Conservation (phyloP, 2,329 filamentous ascomycete species). For the Colletotrichum higginsianum region DNA sequence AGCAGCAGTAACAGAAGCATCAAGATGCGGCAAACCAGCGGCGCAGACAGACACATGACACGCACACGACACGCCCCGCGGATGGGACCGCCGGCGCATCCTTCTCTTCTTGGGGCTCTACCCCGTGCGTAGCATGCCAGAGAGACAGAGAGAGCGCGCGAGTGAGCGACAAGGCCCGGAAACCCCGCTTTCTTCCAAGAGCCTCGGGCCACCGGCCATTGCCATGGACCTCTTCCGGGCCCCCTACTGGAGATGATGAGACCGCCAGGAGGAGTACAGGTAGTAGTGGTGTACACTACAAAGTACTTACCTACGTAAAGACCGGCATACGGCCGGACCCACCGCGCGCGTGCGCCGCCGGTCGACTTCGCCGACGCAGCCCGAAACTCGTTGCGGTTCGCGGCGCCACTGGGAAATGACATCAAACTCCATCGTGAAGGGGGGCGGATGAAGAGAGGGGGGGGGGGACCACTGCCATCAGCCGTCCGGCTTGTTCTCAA, state of each 20-base stretch:
- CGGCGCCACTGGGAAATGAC: constrained; percentile 35
- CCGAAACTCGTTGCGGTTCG: constrained; percentile 33
- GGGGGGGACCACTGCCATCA: too few species aligned
- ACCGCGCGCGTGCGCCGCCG: constrained; percentile 25
- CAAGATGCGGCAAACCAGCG: neutral
- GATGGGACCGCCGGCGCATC: constrained; percentile 1
- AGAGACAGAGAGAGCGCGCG: too few species aligned
- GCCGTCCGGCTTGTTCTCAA: too few species aligned
- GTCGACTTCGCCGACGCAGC: constrained; percentile 39
- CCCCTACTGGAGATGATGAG: too few species aligned
- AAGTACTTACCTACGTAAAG: constrained; percentile 2
- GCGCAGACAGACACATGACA: neutral
- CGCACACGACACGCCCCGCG: neutral
- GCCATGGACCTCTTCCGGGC: too few species aligned
- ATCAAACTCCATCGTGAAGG: constrained; percentile 31
- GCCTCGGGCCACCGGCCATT: constrained; percentile 33
- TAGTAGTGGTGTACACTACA: too few species aligned
- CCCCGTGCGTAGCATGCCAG: neutral
- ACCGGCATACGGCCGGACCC: constrained; percentile 41
- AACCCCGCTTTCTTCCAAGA: constrained; percentile 23
- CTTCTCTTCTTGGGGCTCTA: constrained; percentile 3
- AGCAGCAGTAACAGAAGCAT: neutral
- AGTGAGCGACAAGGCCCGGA: too few species aligned
- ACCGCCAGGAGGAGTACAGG: too few species aligned
- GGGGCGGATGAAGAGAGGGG: constrained; percentile 4